Base-by-base conservation (phyloP, 2,329 filamentous ascomycete genomes). In the Aspergillus fumigatiaffinis region DNA sequence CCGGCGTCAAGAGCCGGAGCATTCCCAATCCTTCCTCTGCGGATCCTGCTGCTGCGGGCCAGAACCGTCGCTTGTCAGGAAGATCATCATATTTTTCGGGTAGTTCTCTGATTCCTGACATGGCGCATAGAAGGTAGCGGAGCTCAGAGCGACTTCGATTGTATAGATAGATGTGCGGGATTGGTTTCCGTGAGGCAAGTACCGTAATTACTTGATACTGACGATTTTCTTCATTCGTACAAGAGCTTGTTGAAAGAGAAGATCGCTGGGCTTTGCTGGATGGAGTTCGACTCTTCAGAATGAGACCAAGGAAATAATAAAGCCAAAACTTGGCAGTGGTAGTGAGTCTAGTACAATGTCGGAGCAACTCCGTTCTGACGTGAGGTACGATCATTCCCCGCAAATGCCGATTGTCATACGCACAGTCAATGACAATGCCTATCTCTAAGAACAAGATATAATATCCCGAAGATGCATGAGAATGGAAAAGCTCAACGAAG, bases 11-110 rank as follows among this genome's bases (percentile, higher is more conserved):
- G 2, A 82, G 72, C 0, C 74, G 77, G 8, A 80, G 74, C 66
- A 82, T 78, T 26, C 83, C 83, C 2, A 84, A 71, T 12, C 82
- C 83, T 66, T 85, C 83, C 41, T 83, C 79, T 25, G 69, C 67
- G 1, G 78, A 79, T 2, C 75, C 76, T 0, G 80, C 72, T 3
- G 69, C 53, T 1, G 73, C 77, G 14, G 76, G 70, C 82, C 81
- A 84, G 58, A 81, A 80, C 25, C 75, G 76, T 41, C 73, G 77
- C 53, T 77, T 78, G 61, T 84, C 75, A 0, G 79, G 77, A 5
- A 84, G 77, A 21, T 74, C 73, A 52, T 74, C 73, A 50, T 68
- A 75, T 51, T 60, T 73, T 21, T 69, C 63, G 17, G 71, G 72
- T 2, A 74, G 60, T 12, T 63, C 52, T 38, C 58, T 28, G 32